These are phyloP conservation scores for Cicer chorassanicum DNA, from an alignment of 306 rosid species.

Conservation along the genomic window DNA sequence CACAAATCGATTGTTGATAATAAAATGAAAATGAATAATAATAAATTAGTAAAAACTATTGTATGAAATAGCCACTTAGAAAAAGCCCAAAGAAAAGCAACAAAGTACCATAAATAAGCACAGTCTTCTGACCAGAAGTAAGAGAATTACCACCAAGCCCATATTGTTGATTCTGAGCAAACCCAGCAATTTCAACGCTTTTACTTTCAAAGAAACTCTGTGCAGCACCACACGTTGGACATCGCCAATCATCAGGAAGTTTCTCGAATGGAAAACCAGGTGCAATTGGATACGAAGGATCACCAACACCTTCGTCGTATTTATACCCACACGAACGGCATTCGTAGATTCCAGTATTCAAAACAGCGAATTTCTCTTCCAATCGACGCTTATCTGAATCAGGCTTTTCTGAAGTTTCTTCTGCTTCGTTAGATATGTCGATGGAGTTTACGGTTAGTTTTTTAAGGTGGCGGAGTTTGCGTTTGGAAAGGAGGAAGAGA, in stretches of 20 bases:
- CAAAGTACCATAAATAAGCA: constrained; percentile 82
- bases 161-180: constrained; percentile 92
- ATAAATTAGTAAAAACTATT: constrained; percentile 47
- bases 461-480: constrained; percentile 4
- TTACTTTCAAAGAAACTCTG: constrained; percentile 82
- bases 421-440: constrained; percentile 78
- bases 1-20: not conserved
- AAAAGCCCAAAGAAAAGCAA: constrained; percentile 77
- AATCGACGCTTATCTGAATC: constrained; percentile 63
- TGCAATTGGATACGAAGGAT: constrained; percentile 81
- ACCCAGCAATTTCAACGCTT: constrained; percentile 93
- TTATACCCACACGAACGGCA: constrained; percentile 96
- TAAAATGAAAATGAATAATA: not conserved
- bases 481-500: constrained; percentile 37
- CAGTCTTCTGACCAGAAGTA: constrained; percentile 87
- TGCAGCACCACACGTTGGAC: constrained; percentile 97
- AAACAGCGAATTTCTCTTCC: constrained; percentile 90
- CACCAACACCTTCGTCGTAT: constrained; percentile 83
- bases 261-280: constrained; percentile 79
- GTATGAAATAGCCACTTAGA: constrained; percentile 86
- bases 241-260: constrained; percentile 93
- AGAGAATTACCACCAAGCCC: constrained; percentile 89
- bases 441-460: constrained; percentile 54
- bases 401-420: constrained; percentile 36
- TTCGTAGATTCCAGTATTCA: constrained; percentile 86